These are phyloP conservation scores for Ceratobasidium sp. DNA, from an alignment of 1,284 basidiomycete genomes.

Conservation along the genomic window DNA sequence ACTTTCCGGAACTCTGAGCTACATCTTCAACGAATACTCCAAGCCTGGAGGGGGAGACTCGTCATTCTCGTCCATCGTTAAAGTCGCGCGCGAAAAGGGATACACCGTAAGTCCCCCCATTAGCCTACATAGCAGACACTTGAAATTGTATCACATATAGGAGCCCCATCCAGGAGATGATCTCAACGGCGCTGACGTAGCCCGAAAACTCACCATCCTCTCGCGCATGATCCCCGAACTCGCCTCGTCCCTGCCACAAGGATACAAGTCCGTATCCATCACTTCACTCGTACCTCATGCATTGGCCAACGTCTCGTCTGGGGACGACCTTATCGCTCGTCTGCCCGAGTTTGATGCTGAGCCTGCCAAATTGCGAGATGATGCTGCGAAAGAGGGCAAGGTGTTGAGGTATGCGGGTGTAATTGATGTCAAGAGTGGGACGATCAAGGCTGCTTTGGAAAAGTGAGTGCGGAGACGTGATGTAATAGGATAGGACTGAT, in stretches of 20 bases:
- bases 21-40: slow-evolving; percentile 99
- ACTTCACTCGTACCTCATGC: slow-evolving; percentile 84
- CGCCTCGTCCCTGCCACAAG: slow-evolving; percentile 62
- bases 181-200: slow-evolving; percentile 95
- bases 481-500: slow-evolving; percentile 43
- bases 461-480: slow-evolving; percentile 63
- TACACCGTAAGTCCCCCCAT: slow-evolving; percentile 73
- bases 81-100: slow-evolving; percentile 87
- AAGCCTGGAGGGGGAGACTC: slow-evolving; percentile 64
- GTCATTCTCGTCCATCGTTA: slow-evolving; percentile 88
- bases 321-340: slow-evolving; percentile 81
- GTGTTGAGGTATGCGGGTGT: slow-evolving; percentile 96
- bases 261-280: slow-evolving; percentile 82
- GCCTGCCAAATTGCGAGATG: slow-evolving; percentile 76
- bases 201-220: slow-evolving; percentile 95
- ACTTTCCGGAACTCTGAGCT: slow-evolving; percentile 94
- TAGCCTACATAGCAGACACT: neutral
- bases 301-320: slow-evolving; percentile 66
- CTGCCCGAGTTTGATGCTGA: slow-evolving; percentile 86
- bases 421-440: slow-evolving; percentile 77
- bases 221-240: slow-evolving; percentile 75
- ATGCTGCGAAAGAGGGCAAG: slow-evolving; percentile 77
- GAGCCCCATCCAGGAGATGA: slow-evolving; percentile 98
- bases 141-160: slow-evolving; percentile 52
- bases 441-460: slow-evolving; percentile 86